Percentiles rank a stretch among this genome's conserved stretches.
These are phyloP conservation scores for Gossypium stocksii DNA, from an alignment of 345 rosid species.

Conservation along the genomic window DNA sequence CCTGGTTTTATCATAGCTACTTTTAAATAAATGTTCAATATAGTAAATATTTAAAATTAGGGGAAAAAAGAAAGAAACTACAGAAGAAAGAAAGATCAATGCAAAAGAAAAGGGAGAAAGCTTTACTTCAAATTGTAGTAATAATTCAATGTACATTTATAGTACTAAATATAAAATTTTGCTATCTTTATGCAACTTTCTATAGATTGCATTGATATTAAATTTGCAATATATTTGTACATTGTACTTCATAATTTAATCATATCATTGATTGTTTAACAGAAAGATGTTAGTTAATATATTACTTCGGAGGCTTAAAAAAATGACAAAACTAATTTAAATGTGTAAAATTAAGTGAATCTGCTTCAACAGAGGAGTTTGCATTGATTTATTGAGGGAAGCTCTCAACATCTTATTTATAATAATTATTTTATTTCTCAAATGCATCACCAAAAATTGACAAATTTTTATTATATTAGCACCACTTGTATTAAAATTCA, in stretches of 20 bases:
- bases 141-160: background rate
- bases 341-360: background rate
- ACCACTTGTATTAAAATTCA: background rate
- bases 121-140: background rate
- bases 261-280: background rate
- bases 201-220: background rate
- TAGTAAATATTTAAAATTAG: background rate
- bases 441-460: background rate
- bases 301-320: background rate
- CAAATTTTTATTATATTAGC: background rate
- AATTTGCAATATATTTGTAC: background rate
- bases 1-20: background rate
- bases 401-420: background rate
- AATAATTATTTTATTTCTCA: background rate
- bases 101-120: background rate
- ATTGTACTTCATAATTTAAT: background rate
- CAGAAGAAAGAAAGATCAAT: background rate
- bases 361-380: background rate
- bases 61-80: background rate
- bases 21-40: background rate
- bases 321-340: background rate
- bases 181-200: background rate
- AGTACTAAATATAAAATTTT: background rate
- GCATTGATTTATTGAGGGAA: background rate
- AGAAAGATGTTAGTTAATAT: background rate